Evolutionary conservation across 768 basidiomycete genomes (phyloP).

Genomic region (Mycena polygramma): DNA sequence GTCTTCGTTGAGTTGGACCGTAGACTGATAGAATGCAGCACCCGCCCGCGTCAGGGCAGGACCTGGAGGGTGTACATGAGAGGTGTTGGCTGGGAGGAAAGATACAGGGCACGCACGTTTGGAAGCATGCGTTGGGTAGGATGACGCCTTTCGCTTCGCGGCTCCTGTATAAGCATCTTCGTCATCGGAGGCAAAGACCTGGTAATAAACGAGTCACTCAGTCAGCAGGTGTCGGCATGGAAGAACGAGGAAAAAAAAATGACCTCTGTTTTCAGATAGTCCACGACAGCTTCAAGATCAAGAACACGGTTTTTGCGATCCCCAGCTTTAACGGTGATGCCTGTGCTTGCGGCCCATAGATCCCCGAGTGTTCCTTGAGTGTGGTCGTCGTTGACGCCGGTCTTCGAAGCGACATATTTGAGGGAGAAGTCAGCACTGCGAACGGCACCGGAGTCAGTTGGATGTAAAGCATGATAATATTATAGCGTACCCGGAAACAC

Average conservation of each 20-base stretch:
- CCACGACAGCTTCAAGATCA: background rate
- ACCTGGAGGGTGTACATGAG: background rate
- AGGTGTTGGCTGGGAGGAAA: background rate
- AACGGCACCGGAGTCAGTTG: background rate
- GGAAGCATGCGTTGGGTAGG: background rate
- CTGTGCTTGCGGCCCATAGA: background rate
- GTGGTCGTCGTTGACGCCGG: background rate
- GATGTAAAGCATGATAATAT: too few species aligned
- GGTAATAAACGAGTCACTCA: background rate
- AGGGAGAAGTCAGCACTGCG: background rate
- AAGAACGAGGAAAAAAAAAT: too few species aligned
- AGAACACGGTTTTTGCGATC: constrained; percentile 8
- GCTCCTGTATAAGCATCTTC: background rate
- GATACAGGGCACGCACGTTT: background rate
- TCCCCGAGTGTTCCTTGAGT: background rate
- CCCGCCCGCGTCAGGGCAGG: background rate
- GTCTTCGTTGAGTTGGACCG: background rate
- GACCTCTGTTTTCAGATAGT: background rate
- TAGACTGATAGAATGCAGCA: background rate
- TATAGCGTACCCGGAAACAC: background rate
- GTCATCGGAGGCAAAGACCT: background rate
- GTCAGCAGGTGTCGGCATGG: too few species aligned
- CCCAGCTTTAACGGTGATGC: background rate
- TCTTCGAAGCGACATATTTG: background rate
- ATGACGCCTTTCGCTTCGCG: background rate